These are phyloP conservation scores for Eutypella sp. DNA, from an alignment of 2,329 filamentous ascomycete species.

Conservation along the genomic window DNA sequence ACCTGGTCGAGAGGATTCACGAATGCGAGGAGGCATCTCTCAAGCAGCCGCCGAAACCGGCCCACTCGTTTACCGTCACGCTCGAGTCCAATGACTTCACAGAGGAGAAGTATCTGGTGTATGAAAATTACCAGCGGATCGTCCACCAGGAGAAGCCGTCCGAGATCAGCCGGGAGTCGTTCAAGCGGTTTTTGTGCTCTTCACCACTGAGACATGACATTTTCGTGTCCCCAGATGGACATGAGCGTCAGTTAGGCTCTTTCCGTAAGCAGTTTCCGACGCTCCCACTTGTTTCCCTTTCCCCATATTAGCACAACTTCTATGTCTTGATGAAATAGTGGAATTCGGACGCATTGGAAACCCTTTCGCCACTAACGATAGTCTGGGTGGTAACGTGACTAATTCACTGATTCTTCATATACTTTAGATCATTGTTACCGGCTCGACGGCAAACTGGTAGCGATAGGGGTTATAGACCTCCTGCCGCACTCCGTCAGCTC, in stretches of 20 bases:
- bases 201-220: constrained; percentile 57
- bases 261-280: constrained; percentile 39
- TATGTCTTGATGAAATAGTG: not conserved
- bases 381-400: not conserved
- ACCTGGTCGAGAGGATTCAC: constrained; percentile 62
- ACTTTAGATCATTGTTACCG: constrained; percentile 71
- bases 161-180: constrained; percentile 56
- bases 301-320: not conserved
- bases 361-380: no score
- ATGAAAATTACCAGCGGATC: constrained; percentile 67
- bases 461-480: constrained; percentile 71
- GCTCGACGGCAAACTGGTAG: constrained; percentile 69
- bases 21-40: constrained; percentile 57
- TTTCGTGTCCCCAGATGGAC: constrained; percentile 41
- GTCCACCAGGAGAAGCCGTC: constrained; percentile 64
- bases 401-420: not conserved
- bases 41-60: constrained; percentile 56
- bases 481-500: constrained; percentile 73
- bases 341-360: no score
- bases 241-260: constrained; percentile 58
- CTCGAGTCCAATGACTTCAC: constrained; percentile 67
- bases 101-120: constrained; percentile 70
- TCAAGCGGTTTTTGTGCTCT: constrained; percentile 67
- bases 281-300: not conserved
- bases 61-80: constrained; percentile 63